Base-by-base conservation (phyloP, 2,329 filamentous ascomycete species). In the Colletotrichum australisinense region DNA sequence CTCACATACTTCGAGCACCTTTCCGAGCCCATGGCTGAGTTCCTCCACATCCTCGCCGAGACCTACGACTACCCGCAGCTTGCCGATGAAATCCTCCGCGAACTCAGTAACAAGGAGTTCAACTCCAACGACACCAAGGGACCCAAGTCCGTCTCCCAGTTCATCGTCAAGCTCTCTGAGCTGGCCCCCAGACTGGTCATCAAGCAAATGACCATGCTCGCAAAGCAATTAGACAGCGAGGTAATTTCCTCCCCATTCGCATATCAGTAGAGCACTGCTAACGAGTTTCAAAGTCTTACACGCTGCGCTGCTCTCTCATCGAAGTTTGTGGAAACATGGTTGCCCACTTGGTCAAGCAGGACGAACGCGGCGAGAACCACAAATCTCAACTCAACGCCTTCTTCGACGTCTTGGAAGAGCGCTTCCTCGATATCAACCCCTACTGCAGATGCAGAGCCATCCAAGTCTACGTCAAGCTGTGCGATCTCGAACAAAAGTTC, bases 21-120 rank as follows among this genome's bases (percentile, higher is more conserved):
- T n/a, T 96, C 97, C 0, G 97, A 99, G 80, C 97, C 97, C 1
- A 99, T 99, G 97, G 97, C 97, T 38, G 97, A 99, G 81, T 98
- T 99, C 78, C 86, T 99, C 5, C 95, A 98, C 78, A 99, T 98
- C 79, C 87, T 99, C 30, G 93, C 95, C 1, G 95, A 98, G 81
- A 96, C 98, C 85, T 99, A 98, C 84, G 97, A 99, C 83, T 97
- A 98, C 81, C 94, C 95, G 19, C 97, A 99, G 79, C 88, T 99
- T 9, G 93, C 95, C 5, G 97, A 98, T 81, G 97, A 99, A 80
- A 94, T 98, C 35, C 84, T 99, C 72, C 93, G 95, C 78, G 97
- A 99, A 80, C 90, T 99, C 76, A 97, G 95, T 81, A 98, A 95
- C 84, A 99, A 98, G 81, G 96, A 98, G 80, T 99, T 98, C 86